Evolutionary conservation across 2,329 filamentous ascomycete genomes (phyloP).

Genomic region (Penicillium sp.): DNA sequence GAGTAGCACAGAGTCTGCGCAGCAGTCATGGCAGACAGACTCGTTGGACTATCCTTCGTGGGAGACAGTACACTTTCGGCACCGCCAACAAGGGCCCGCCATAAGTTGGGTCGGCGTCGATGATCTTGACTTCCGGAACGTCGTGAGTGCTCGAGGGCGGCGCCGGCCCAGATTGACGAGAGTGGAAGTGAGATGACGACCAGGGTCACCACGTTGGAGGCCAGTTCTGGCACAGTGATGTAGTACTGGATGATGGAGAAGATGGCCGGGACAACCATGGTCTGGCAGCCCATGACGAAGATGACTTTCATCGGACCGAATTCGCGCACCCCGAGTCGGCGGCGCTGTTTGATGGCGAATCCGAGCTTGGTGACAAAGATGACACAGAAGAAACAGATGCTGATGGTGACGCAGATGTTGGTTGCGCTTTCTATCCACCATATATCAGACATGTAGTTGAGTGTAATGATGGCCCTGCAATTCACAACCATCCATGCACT

Average conservation of each 20-base stretch:
- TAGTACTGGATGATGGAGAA: constrained; percentile 61
- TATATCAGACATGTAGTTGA: constrained; percentile 28
- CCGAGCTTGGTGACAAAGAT: constrained; percentile 64
- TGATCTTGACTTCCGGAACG: constrained; percentile 5
- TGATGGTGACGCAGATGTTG: constrained; percentile 54
- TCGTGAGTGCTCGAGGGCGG: constrained; percentile 31
- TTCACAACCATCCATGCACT: constrained; percentile 55
- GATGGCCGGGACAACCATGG: constrained; percentile 63
- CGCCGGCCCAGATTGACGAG: constrained; percentile 64
- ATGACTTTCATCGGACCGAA: constrained; percentile 67
- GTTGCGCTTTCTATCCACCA: constrained; percentile 46
- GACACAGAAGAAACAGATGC: constrained; percentile 62
- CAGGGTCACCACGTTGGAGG: constrained; percentile 56
- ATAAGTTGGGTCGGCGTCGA: constrained; percentile 27
- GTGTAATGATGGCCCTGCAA: constrained; percentile 40
- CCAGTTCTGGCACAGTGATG: constrained; percentile 53
- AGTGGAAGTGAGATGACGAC: constrained; percentile 65
- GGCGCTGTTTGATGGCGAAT: constrained; percentile 57
- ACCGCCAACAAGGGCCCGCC: constrained; percentile 27
- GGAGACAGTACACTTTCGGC: constrained; percentile 6
- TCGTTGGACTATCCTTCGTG: constrained; percentile 18
- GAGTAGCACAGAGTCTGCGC: constrained; percentile 32
- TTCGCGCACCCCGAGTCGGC: constrained; percentile 57
- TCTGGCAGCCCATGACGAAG: constrained; percentile 67
- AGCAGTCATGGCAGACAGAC: constrained; percentile 16